Percentiles rank a stretch among this genome's conserved stretches.
phyloP scores from a whole-genome alignment of 495 filamentous ascomycete species.

The Jackrogersella minutella region DNA sequence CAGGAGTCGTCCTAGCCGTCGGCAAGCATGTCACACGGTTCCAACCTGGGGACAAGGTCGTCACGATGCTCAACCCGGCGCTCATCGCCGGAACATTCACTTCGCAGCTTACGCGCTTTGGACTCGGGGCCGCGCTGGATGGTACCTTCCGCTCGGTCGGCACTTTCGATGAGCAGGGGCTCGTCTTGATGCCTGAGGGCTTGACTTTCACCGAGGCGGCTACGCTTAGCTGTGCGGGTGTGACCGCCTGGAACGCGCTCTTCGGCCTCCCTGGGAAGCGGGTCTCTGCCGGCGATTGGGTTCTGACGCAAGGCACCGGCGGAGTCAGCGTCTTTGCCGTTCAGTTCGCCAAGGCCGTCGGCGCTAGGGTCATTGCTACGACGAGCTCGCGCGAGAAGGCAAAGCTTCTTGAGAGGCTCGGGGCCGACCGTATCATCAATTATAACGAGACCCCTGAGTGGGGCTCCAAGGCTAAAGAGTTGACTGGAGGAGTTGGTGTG shows the following conservation, averaged over 20 bases:
- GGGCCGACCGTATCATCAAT: slow-evolving; percentile 63
- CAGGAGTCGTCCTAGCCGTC: slow-evolving; percentile 66
- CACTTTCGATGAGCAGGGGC: slow-evolving; percentile 40
- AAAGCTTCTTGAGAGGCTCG: slow-evolving; percentile 48
- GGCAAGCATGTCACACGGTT: slow-evolving; percentile 66
- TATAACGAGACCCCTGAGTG: slow-evolving; percentile 69
- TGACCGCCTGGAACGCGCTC: slow-evolving; percentile 53
- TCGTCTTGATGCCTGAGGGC: slow-evolving; percentile 35
- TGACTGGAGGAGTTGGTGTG: slow-evolving; percentile 64
- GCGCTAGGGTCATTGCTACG: slow-evolving; percentile 52
- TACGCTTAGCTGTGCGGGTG: slow-evolving; percentile 38
- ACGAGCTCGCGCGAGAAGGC: slow-evolving; percentile 49
- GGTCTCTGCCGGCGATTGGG: slow-evolving; percentile 36
- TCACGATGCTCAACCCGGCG: slow-evolving; percentile 33
- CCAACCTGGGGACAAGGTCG: slow-evolving; percentile 57
- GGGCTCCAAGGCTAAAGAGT: slow-evolving; percentile 65
- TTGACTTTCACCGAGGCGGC: slow-evolving; percentile 33
- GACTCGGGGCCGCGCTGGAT: slow-evolving; percentile 35
- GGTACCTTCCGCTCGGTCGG: slow-evolving; percentile 31
- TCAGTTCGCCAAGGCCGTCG: slow-evolving; percentile 50
- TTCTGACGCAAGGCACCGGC: slow-evolving; percentile 48
- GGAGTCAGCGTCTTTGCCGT: slow-evolving; percentile 48
- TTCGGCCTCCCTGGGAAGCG: slow-evolving; percentile 37
- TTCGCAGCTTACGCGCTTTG: slow-evolving; percentile 6
- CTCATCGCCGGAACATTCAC: slow-evolving; percentile 26